Conservation (phyloP, 78 protist species). For the Dictyostelium purpureum region DNA sequence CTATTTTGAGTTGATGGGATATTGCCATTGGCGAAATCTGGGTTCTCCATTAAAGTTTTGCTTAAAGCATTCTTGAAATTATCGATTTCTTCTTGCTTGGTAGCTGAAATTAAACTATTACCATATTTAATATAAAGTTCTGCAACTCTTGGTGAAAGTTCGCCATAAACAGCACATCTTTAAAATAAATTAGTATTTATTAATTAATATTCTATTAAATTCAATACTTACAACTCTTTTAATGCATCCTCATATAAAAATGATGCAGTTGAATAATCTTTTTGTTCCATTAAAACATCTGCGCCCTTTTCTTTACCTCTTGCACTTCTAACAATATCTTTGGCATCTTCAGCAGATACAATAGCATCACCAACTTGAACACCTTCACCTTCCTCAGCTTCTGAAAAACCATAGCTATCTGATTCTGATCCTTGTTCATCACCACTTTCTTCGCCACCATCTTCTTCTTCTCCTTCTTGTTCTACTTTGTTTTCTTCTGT, state of each 20-base stretch:
- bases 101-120: not conserved
- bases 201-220: not conserved
- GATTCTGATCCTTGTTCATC: not conserved
- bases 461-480: not conserved
- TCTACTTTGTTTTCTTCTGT: not conserved
- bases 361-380: not conserved
- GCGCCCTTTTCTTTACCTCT: constrained; percentile 29
- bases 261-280: constrained; percentile 30
- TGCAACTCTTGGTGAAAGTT: constrained; percentile 32
- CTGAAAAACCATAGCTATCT: not conserved
- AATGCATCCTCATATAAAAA: constrained; percentile 14
- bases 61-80: constrained; percentile 17
- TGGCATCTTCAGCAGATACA: not conserved
- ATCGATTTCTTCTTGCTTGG: constrained; percentile 48
- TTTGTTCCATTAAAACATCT: constrained; percentile 17
- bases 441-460: not conserved
- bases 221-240: constrained; percentile 23
- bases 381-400: not conserved
- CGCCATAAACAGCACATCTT: constrained; percentile 36
- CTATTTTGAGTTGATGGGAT: not conserved
- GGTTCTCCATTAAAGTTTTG: not conserved
- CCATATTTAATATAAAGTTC: constrained; percentile 62
- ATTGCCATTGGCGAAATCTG: not conserved
- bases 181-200: not conserved
- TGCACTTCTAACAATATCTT: constrained; percentile 5